Evolutionary conservation across 2,329 filamentous ascomycete genomes (phyloP).

Genomic region (Sarocladiaceae sp.): DNA sequence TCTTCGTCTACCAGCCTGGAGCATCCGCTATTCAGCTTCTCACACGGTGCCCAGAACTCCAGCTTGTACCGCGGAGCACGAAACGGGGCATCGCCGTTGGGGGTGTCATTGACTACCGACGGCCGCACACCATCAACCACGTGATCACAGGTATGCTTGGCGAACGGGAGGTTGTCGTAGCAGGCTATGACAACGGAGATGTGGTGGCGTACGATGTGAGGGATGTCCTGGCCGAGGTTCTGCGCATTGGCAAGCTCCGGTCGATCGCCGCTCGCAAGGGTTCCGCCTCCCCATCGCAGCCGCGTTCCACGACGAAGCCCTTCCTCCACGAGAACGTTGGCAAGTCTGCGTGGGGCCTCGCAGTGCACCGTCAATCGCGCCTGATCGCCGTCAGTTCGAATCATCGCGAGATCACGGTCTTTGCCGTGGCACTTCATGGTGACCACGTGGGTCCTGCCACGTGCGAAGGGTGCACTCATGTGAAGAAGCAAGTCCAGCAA

Average conservation of each 20-base stretch:
- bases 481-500: constrained; percentile 30
- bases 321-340: constrained; percentile 77
- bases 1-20: constrained; percentile 53
- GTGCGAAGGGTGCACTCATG: neutral
- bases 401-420: constrained; percentile 48
- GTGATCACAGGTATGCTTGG: constrained; percentile 67
- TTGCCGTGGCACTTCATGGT: constrained; percentile 44
- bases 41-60: constrained; percentile 41
- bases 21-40: constrained; percentile 43
- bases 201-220: constrained; percentile 66
- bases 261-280: constrained; percentile 11
- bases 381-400: constrained; percentile 87
- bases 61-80: constrained; percentile 41
- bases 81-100: constrained; percentile 32
- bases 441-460: no score
- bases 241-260: constrained; percentile 14
- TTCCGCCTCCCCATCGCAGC: neutral
- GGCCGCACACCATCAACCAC: constrained; percentile 64
- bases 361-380: constrained; percentile 75
- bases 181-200: constrained; percentile 72
- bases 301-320: constrained; percentile 26
- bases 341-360: constrained; percentile 81
- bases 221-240: constrained; percentile 42
- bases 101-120: constrained; percentile 48
- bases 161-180: constrained; percentile 62